Evolutionary conservation across 192 early-diverging fungal genomes (phyloP).

Genomic region (Linnemannia schmuckeri): DNA sequence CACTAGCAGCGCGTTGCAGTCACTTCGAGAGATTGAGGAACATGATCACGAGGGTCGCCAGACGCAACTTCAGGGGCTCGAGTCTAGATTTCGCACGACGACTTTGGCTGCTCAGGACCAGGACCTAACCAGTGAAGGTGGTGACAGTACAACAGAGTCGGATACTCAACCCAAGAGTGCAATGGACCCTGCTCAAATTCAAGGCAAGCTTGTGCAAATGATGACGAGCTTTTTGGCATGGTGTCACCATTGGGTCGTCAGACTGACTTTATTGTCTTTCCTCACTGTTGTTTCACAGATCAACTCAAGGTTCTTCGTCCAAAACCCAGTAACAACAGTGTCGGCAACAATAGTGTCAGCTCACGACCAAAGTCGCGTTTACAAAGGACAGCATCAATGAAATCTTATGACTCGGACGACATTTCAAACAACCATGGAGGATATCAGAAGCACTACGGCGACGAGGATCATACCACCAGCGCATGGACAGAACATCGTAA

Average conservation of each 20-base stretch:
- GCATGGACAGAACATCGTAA: constrained; percentile 74
- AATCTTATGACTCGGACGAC: constrained; percentile 53
- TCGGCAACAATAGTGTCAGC: background rate
- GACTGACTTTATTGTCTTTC: background rate
- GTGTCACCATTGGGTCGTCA: background rate
- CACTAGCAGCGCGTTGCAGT: constrained; percentile 18
- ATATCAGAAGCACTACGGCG: constrained; percentile 40
- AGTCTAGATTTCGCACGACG: constrained; percentile 8
- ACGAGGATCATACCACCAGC: constrained; percentile 52
- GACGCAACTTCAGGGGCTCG: constrained; percentile 16
- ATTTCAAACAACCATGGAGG: constrained; percentile 56
- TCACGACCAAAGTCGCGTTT: constrained; percentile 24
- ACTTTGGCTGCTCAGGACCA: constrained; percentile 19
- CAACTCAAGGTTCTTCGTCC: constrained; percentile 41
- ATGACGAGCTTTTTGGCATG: background rate
- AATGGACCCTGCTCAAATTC: constrained; percentile 31
- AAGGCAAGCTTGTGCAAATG: constrained; percentile 13
- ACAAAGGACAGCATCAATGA: constrained; percentile 23
- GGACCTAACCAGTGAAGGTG: constrained; percentile 30
- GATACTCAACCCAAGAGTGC: constrained; percentile 18
- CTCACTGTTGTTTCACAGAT: constrained; percentile 5
- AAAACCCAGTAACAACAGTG: constrained; percentile 11
- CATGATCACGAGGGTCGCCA: constrained; percentile 35
- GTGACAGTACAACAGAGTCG: constrained; percentile 1
- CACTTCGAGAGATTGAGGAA: constrained; percentile 44